These are phyloP conservation scores for Saccharomycodes ludwigii DNA, from an alignment of 805 yeast genomes.

Conservation along the genomic window DNA sequence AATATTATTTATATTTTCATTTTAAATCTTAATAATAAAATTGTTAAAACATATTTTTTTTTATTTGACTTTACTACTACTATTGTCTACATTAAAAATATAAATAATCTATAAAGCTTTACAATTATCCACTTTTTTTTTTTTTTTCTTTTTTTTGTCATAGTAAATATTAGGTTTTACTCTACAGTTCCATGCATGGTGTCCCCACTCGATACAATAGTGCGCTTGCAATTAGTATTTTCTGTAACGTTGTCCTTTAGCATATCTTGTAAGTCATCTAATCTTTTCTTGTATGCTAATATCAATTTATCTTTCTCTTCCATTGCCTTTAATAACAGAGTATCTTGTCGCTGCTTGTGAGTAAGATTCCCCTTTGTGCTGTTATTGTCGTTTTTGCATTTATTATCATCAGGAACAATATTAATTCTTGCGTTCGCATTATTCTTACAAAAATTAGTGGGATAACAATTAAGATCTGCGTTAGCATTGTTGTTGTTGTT, in stretches of 20 bases:
- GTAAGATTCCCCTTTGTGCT: neutral
- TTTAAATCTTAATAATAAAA: too few relatives aligned
- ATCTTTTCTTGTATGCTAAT: constrained; percentile 14
- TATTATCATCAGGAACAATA: too few relatives aligned
- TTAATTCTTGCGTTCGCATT: too few relatives aligned
- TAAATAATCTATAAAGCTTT: too few relatives aligned
- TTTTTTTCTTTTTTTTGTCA: neutral
- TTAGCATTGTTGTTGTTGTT: too few relatives aligned
- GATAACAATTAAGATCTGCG: too few relatives aligned
- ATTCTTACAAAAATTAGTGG: too few relatives aligned
- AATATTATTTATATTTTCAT: too few relatives aligned
- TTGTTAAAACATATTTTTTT: too few relatives aligned
- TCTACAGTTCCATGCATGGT: neutral
- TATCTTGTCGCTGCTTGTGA: neutral
- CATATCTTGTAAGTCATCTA: constrained; percentile 12
- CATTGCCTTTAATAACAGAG: too few relatives aligned
- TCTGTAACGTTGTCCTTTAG: constrained; percentile 3
- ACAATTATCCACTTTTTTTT: neutral
- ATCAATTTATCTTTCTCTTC: constrained; percentile 15
- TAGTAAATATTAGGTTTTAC: neutral
- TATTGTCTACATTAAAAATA: too few relatives aligned
- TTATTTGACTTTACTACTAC: too few relatives aligned
- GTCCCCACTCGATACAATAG: neutral
- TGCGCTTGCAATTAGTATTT: neutral
- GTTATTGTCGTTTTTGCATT: neutral